Conservation (phyloP, 2,329 filamentous ascomycete genomes). For the Cordyceps tenuipes region DNA sequence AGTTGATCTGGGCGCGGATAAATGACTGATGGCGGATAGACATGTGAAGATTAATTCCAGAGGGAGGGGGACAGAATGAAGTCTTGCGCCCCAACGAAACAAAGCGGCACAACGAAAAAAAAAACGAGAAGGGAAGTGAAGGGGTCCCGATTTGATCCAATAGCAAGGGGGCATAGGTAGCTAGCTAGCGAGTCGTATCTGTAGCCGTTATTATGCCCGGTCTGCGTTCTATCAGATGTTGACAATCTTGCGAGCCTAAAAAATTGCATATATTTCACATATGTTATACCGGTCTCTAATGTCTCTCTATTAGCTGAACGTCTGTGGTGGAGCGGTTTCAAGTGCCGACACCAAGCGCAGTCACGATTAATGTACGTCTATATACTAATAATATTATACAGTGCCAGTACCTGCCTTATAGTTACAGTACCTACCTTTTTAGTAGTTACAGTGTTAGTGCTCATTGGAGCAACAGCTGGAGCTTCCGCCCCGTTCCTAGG, state of each 20-base stretch:
- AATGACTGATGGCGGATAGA: background rate
- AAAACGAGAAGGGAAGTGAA: background rate
- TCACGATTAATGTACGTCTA: background rate
- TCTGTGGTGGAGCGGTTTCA: background rate
- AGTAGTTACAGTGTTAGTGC: too few relatives aligned
- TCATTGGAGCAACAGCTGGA: background rate
- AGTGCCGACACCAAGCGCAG: constrained; percentile 3
- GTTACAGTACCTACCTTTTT: too few relatives aligned
- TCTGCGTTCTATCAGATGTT: too few relatives aligned
- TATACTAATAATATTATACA: too few relatives aligned
- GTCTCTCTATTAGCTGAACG: background rate
- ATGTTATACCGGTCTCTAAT: too few relatives aligned
- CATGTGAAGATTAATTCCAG: constrained; percentile 8
- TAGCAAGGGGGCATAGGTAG: background rate
- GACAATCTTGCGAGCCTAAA: too few relatives aligned
- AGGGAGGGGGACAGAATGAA: background rate
- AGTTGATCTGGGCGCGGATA: background rate
- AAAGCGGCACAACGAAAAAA: background rate
- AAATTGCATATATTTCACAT: too few relatives aligned
- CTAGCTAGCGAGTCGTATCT: too few relatives aligned
- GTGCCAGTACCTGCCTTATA: too few relatives aligned
- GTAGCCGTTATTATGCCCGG: too few relatives aligned
- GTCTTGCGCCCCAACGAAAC: background rate
- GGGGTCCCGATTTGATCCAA: constrained; percentile 1
- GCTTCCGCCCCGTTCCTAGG: background rate